Base-by-base conservation (phyloP, 257 asterid genomes). In the Knoxia roxburghii region DNA sequence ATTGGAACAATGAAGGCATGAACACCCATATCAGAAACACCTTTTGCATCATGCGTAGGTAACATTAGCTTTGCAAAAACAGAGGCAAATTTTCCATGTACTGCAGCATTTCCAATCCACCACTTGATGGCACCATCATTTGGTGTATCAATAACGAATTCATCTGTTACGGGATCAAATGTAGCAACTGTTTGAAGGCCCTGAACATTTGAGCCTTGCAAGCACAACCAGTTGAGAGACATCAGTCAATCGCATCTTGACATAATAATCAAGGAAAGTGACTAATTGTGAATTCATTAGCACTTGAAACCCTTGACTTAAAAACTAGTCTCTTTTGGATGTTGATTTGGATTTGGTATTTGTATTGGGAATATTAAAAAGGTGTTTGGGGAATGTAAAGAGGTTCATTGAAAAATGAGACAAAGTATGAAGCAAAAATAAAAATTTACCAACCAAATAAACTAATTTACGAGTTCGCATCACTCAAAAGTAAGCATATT, bases 101-200 rank as follows among this genome's bases (percentile, higher is more conserved):
- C 96, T 9, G 99, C 97, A 63, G 99, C 97, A 73, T 93, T 93
- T 20, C 99, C 99, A 69, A 93, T 93, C 99, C 99, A 93, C 99
- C 99, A 93, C 71, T 93, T 93, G 64, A 93, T 88, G 68, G 99
- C 99, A 71, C 99, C 97, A 72, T 90, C 96, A 72, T 88, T 84
- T 55, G 99, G 99, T 37, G 99, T 93, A 84, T 93, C 80, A 23
- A 93, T 83, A 51, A 93, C 64, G 75, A 93, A 88, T 74, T 93
- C 99, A 72, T 88, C 97, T 53, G 73, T 86, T 20, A 86, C 55
- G 2, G 90, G 95, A 85, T 93, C 99, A 51, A 93, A 93, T 54
- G 90, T 83, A 41, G 99, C 96, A 39, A 75, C 58, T 18, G 99
- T 93, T 68, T 90, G 97, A 74, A 93, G 76, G 76, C 99, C 99